Percentiles rank a stretch among this genome's conserved stretches.
Conservation (phyloP, 2,329 filamentous ascomycete genomes). For the Endoconidiophora polonica region DNA sequence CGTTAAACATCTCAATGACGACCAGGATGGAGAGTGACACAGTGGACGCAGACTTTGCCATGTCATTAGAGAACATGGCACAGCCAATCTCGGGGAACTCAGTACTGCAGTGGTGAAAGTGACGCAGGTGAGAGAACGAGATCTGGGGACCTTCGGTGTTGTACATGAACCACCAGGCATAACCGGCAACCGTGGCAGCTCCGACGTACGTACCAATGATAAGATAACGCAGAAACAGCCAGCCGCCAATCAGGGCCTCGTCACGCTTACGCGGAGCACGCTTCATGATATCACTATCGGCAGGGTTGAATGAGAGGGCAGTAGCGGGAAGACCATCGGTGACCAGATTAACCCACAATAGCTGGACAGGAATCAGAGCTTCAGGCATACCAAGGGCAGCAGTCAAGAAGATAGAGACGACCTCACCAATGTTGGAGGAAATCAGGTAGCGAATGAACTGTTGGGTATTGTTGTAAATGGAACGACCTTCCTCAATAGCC, state of each 20-base stretch:
- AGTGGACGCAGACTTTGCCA: slow-evolving; percentile 79
- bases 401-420: slow-evolving; percentile 96
- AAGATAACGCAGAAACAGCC: slow-evolving; percentile 96
- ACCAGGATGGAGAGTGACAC: slow-evolving; percentile 84
- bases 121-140: slow-evolving; percentile 69
- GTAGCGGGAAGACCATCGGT: slow-evolving; percentile 95
- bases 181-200: slow-evolving; percentile 84
- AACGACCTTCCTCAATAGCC: slow-evolving; percentile 89
- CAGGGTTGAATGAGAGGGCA: slow-evolving; percentile 90
- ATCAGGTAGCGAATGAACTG: slow-evolving; percentile 99
- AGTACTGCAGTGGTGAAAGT: slow-evolving; percentile 84
- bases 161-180: slow-evolving; percentile 99
- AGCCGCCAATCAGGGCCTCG: slow-evolving; percentile 80
- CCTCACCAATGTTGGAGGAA: slow-evolving; percentile 97
- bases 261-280: slow-evolving; percentile 80
- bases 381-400: slow-evolving; percentile 95
- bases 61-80: slow-evolving; percentile 73
- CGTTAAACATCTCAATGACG: slow-evolving; percentile 98
- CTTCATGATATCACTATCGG: slow-evolving; percentile 97
- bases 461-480: slow-evolving; percentile 99
- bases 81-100: slow-evolving; percentile 84
- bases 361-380: slow-evolving; percentile 87
- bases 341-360: slow-evolving; percentile 97
- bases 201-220: slow-evolving; percentile 93
- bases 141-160: slow-evolving; percentile 82